Percentiles rank a stretch among this genome's conserved stretches.
Conservation (phyloP, 192 early-diverging fungal species). For the Backusella macrospora region DNA sequence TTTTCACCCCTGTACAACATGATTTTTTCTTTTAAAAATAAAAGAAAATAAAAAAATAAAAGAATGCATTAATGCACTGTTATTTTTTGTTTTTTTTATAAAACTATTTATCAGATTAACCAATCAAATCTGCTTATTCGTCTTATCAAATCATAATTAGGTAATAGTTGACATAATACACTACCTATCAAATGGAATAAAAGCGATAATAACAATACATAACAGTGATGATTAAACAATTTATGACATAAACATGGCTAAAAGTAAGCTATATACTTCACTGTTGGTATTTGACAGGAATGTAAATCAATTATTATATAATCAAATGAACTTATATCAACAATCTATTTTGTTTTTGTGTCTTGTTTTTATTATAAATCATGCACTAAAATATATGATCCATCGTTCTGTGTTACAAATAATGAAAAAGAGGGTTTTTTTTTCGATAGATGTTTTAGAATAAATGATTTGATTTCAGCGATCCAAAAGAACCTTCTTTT, state of each 20-base stretch:
- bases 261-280: too few relatives aligned
- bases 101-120: neutral
- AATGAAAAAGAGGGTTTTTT: neutral
- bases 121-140: neutral
- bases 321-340: neutral
- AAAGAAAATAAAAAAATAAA: too few relatives aligned
- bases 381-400: neutral
- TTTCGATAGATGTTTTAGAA: too few relatives aligned
- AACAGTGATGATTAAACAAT: too few relatives aligned
- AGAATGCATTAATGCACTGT: constrained; percentile 5
- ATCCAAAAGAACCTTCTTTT: too few relatives aligned
- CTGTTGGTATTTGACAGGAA: neutral
- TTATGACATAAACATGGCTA: too few relatives aligned
- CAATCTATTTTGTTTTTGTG: neutral
- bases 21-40: too few relatives aligned
- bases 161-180: too few relatives aligned
- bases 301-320: neutral
- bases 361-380: neutral
- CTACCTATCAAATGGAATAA: too few relatives aligned
- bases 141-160: neutral
- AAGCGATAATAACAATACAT: too few relatives aligned
- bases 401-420: neutral
- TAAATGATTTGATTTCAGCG: too few relatives aligned
- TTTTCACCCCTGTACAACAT: neutral
- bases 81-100: too few relatives aligned